A percentile compares a stretch with the other conserved stretches of the same genome.
Evolutionary conservation across 345 rosid species (phyloP).

Genomic region (Syzygium aromaticum): DNA sequence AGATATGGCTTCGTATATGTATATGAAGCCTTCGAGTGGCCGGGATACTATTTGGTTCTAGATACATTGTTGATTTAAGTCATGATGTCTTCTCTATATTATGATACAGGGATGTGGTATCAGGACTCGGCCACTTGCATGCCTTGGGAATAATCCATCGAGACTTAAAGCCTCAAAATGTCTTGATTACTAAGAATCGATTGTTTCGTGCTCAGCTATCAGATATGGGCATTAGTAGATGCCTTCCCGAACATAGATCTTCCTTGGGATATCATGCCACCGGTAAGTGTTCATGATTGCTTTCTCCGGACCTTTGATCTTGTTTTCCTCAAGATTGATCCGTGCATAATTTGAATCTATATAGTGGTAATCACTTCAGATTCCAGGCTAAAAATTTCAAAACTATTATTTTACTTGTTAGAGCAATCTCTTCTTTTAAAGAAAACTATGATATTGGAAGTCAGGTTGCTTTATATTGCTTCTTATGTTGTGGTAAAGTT

Average conservation of each 20-base stretch:
- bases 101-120: slow-evolving; percentile 62
- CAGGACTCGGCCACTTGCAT: slow-evolving; percentile 77
- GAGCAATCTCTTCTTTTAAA: neutral
- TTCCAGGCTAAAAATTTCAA: accelerated
- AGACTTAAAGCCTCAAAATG: slow-evolving; percentile 93
- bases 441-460: neutral
- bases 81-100: neutral
- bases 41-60: too few species aligned
- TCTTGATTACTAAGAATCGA: slow-evolving; percentile 55
- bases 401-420: neutral
- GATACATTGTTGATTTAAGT: neutral
- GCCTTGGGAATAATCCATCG: slow-evolving; percentile 76
- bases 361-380: too few species aligned
- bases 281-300: slow-evolving; percentile 26
- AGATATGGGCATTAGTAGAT: slow-evolving; percentile 93
- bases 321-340: neutral
- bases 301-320: neutral
- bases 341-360: too few species aligned
- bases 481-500: too few species aligned
- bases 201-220: slow-evolving; percentile 69
- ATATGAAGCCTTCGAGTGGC: accelerated
- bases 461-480: too few species aligned
- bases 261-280: slow-evolving; percentile 75
- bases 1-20: too few species aligned
- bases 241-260: slow-evolving; percentile 56